Evolutionary conservation across 2,329 filamentous ascomycete genomes (phyloP).

Genomic region (Ampelomyces quisqualis): DNA sequence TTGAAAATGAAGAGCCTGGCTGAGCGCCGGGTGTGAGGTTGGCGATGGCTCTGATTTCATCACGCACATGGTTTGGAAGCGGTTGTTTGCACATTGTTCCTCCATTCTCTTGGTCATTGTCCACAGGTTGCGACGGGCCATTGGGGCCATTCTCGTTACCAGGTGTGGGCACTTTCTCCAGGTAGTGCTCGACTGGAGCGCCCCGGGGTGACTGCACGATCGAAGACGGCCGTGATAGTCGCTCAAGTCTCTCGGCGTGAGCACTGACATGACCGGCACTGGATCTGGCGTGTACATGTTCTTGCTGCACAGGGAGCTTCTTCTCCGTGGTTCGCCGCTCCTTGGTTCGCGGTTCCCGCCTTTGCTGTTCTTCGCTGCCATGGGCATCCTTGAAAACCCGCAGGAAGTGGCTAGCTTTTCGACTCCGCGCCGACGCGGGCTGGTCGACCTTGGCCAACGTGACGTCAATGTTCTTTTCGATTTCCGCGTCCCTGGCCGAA

Average conservation of each 20-base stretch:
- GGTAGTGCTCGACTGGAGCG: constrained; percentile 29
- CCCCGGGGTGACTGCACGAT: constrained; percentile 28
- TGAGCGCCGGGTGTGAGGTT: constrained; percentile 52
- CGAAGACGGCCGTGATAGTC: constrained; percentile 27
- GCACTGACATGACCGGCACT: constrained; percentile 12
- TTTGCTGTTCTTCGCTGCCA: constrained; percentile 54
- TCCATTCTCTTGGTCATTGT: constrained; percentile 2
- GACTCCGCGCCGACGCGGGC: constrained; percentile 57
- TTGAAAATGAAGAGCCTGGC: constrained; percentile 53
- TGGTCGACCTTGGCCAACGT: constrained; percentile 60
- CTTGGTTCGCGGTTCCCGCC: constrained; percentile 49
- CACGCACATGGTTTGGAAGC: constrained; percentile 54
- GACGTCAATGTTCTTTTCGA: constrained; percentile 65
- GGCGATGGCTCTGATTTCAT: constrained; percentile 59
- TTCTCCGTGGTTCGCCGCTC: constrained; percentile 40
- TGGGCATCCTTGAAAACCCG: constrained; percentile 66
- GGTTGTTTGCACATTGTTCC: constrained; percentile 13
- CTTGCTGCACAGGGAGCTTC: constrained; percentile 22
- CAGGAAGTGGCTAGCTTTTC: constrained; percentile 66
- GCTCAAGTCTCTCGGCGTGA: constrained; percentile 22
- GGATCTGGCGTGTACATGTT: constrained; percentile 24
- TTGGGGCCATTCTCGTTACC: constrained; percentile 9
- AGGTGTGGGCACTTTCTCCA: constrained; percentile 22
- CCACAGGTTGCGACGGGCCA: constrained; percentile 2
- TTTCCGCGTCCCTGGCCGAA: constrained; percentile 48